phyloP scores from a whole-genome alignment of 768 basidiomycete genomes.

The Lentinula aciculospora region DNA sequence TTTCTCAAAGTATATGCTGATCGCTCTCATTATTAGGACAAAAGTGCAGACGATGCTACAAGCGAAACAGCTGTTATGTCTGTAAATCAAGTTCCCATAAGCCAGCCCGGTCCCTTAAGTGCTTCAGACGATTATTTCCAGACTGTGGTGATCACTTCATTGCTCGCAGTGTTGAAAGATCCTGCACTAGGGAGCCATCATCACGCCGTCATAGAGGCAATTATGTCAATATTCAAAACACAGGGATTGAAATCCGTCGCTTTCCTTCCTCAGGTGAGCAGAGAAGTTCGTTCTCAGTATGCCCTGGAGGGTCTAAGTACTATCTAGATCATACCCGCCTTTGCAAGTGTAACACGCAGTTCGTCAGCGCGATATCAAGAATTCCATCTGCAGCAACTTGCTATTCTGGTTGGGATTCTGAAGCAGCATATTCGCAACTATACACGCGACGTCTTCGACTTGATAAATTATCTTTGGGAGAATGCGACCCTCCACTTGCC shows the following conservation, averaged over 20 bases:
- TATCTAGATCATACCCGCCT: slow-evolving; percentile 86
- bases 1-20: not conserved
- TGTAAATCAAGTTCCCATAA: slow-evolving; percentile 65
- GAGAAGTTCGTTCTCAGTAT: not conserved
- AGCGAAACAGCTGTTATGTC: slow-evolving; percentile 55
- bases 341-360: slow-evolving; percentile 79
- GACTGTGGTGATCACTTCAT: slow-evolving; percentile 85
- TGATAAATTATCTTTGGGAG: slow-evolving; percentile 92
- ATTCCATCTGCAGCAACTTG: slow-evolving; percentile 91
- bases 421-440: slow-evolving; percentile 96
- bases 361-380: slow-evolving; percentile 83
- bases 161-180: slow-evolving; percentile 85
- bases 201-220: slow-evolving; percentile 91
- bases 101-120: slow-evolving; percentile 52
- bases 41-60: slow-evolving; percentile 58
- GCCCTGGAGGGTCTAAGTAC: slow-evolving; percentile 11
- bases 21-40: slow-evolving; percentile 31
- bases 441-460: slow-evolving; percentile 75
- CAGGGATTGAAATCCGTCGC: slow-evolving; percentile 95
- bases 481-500: slow-evolving; percentile 79
- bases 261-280: slow-evolving; percentile 82
- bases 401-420: slow-evolving; percentile 92
- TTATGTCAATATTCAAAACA: slow-evolving; percentile 99
- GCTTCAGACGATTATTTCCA: slow-evolving; percentile 96
- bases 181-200: slow-evolving; percentile 82